phyloP scores from a whole-genome alignment of 257 asterid species.

The Penstemon newberryi region DNA sequence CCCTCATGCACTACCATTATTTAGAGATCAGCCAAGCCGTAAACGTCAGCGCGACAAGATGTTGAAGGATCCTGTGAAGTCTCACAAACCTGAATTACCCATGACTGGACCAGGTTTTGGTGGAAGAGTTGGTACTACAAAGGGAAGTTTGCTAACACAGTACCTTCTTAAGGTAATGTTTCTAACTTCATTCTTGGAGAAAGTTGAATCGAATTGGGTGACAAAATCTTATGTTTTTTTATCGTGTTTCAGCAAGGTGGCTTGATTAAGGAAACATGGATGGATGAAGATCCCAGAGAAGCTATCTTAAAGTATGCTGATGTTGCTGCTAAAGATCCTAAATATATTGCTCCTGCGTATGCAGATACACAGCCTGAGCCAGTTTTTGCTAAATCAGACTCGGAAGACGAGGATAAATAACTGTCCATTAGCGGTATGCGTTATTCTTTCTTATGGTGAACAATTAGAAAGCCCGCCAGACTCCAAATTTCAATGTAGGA shows the following conservation, averaged over 20 bases:
- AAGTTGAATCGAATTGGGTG: not conserved
- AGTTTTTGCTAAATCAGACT: constrained; percentile 71
- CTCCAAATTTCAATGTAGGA: not conserved
- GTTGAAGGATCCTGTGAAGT: constrained; percentile 87
- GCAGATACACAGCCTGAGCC: constrained; percentile 88
- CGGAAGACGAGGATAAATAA: constrained; percentile 82
- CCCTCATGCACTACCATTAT: constrained; percentile 93
- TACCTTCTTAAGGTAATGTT: constrained; percentile 83
- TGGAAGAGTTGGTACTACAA: constrained; percentile 90
- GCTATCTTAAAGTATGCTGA: constrained; percentile 93
- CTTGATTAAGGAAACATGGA: constrained; percentile 88
- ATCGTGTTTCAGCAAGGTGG: constrained; percentile 84
- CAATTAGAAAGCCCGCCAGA: not conserved
- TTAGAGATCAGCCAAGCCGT: constrained; percentile 96
- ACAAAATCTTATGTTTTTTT: constrained; percentile 7
- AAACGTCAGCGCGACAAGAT: constrained; percentile 92
- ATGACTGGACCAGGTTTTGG: constrained; percentile 95
- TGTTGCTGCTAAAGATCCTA: constrained; percentile 83
- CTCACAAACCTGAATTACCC: constrained; percentile 95
- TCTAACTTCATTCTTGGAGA: constrained; percentile 8
- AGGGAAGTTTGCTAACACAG: constrained; percentile 91
- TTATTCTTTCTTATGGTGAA: not conserved
- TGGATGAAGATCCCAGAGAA: constrained; percentile 98
- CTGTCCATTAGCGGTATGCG: not conserved
- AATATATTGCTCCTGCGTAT: constrained; percentile 88